A percentile compares a stretch with the other conserved stretches of the same genome.
phyloP scores from a whole-genome alignment of 2,329 filamentous ascomycete species.

The Venturia nashicola region DNA sequence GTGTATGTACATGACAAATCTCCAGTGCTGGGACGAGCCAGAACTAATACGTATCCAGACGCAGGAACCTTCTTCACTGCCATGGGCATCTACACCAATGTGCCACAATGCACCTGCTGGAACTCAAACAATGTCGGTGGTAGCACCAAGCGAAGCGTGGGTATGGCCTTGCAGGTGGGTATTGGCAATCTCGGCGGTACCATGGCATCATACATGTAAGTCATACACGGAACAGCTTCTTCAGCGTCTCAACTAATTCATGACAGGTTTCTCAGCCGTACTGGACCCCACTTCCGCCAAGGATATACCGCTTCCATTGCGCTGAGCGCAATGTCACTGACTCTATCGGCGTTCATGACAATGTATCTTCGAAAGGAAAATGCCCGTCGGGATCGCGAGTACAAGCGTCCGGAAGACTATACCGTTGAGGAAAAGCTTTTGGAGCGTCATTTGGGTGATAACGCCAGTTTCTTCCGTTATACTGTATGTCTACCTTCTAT shows the following conservation, averaged over 20 bases:
- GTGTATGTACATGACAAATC: constrained; percentile 11
- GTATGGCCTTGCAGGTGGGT: constrained; percentile 44
- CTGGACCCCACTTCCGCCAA: constrained; percentile 30
- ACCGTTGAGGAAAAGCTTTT: constrained; percentile 37
- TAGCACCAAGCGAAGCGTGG: constrained; percentile 41
- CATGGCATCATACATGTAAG: constrained; percentile 33
- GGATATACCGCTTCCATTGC: constrained; percentile 36
- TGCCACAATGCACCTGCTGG: constrained; percentile 45
- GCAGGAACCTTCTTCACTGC: constrained; percentile 29
- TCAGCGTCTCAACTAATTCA: neutral
- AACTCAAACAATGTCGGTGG: constrained; percentile 48
- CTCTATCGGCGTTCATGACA: constrained; percentile 44
- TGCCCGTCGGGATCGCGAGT: constrained; percentile 38
- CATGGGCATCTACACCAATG: constrained; percentile 40
- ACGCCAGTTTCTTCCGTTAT: constrained; percentile 35
- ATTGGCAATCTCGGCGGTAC: constrained; percentile 36
- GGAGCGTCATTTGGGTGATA: constrained; percentile 45
- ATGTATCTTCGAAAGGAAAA: constrained; percentile 46
- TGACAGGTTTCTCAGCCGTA: constrained; percentile 26
- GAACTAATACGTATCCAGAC: constrained; percentile 11
- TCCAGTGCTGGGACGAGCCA: too few relatives aligned
- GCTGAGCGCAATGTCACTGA: constrained; percentile 33
- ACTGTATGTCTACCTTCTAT: constrained; percentile 14
- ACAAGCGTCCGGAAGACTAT: constrained; percentile 22
- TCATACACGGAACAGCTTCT: neutral